Evolutionary conservation across 768 basidiomycete genomes (phyloP).

Genomic region (Mycena haematopus): DNA sequence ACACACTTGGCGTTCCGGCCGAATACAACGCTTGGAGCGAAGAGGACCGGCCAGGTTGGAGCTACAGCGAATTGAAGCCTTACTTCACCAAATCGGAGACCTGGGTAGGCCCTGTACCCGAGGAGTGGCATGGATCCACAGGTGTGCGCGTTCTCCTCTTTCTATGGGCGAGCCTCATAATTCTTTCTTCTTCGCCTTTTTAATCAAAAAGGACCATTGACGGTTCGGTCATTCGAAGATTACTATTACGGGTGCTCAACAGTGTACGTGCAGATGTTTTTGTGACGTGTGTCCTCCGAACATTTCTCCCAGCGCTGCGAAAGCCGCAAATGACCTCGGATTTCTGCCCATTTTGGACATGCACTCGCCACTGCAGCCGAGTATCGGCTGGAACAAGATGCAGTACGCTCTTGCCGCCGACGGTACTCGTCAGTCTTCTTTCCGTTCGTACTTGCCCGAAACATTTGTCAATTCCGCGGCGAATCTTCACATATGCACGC

Average conservation of each 20-base stretch:
- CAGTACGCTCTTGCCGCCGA: slow-evolving; percentile 8
- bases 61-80: slow-evolving; percentile 40
- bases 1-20: slow-evolving; percentile 32
- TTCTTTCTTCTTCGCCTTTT: not conserved
- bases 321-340: slow-evolving; percentile 6
- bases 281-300: not conserved
- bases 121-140: slow-evolving; percentile 16
- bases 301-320: slow-evolving; percentile 3
- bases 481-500: slow-evolving; percentile 13
- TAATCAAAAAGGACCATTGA: slow-evolving; percentile 3
- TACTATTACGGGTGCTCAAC: slow-evolving; percentile 3
- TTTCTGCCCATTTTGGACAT: slow-evolving; percentile 13
- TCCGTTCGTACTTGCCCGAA: slow-evolving; percentile 18
- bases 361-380: slow-evolving; percentile 18
- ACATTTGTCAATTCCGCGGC: not conserved
- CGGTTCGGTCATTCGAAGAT: slow-evolving; percentile 4
- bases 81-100: slow-evolving; percentile 43
- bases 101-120: slow-evolving; percentile 9
- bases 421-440: slow-evolving; percentile 16
- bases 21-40: slow-evolving; percentile 38
- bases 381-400: slow-evolving; percentile 22
- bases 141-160: not conserved
- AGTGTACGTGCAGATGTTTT: not conserved
- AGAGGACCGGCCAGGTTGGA: slow-evolving; percentile 41
- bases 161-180: not conserved